Conservation (phyloP, 2,329 filamentous ascomycete species). For the Clarireedia homoeocarpa region DNA sequence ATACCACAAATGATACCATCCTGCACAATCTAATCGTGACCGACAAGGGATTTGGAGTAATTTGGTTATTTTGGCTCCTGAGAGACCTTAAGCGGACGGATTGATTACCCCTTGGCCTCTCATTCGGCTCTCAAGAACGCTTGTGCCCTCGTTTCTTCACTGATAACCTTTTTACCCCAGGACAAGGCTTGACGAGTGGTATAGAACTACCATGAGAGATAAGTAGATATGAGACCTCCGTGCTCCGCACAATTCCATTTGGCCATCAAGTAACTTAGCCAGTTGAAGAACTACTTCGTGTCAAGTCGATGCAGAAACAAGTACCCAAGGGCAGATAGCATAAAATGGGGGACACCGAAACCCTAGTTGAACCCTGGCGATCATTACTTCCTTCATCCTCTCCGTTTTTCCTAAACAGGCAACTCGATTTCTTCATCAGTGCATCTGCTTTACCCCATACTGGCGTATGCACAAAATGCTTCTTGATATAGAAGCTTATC, state of each 20-base stretch:
- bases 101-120: conserved; percentile 7
- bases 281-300: not conserved
- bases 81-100: not conserved
- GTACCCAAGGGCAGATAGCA: not conserved
- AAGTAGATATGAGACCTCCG: not conserved
- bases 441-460: not conserved
- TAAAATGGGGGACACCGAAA: not conserved
- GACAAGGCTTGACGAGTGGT: no score
- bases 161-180: not conserved
- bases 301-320: not conserved
- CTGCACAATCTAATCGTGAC: conserved; percentile 9
- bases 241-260: not conserved
- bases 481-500: not conserved
- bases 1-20: conserved; percentile 5
- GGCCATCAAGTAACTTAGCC: not conserved
- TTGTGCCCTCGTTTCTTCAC: not conserved
- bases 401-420: not conserved
- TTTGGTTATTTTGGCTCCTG: not conserved
- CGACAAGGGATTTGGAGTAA: conserved; percentile 6
- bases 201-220: not conserved
- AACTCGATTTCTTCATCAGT: not conserved
- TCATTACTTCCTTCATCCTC: conserved; percentile 5
- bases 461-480: not conserved
- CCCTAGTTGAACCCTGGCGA: not conserved
- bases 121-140: conserved; percentile 1